A percentile compares a stretch with the other conserved stretches of the same genome.
Evolutionary conservation across 352 stramenopile species (phyloP).

Genomic region (Globisporangium orthogonon): DNA sequence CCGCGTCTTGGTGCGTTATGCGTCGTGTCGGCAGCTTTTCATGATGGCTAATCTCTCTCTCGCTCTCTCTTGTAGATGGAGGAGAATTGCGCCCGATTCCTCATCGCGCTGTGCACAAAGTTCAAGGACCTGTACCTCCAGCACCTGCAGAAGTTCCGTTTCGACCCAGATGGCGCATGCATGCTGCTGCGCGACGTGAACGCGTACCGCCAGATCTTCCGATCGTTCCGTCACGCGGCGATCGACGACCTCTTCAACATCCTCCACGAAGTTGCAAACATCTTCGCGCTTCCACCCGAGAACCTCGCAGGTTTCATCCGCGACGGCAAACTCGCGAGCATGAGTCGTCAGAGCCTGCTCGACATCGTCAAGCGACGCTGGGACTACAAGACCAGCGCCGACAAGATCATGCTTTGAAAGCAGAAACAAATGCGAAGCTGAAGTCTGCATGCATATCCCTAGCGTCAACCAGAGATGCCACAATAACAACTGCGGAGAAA

Average conservation of each 20-base stretch:
- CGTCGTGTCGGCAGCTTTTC: neutral
- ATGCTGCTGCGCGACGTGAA: conserved; percentile 78
- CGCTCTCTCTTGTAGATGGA: conserved; percentile 24
- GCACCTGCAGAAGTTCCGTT: conserved; percentile 70
- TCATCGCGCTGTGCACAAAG: conserved; percentile 34
- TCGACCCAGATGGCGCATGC: conserved; percentile 75
- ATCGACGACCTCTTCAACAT: conserved; percentile 72
- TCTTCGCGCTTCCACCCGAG: conserved; percentile 72
- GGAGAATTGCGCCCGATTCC: conserved; percentile 60
- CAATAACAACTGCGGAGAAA: no score
- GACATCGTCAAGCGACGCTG: conserved; percentile 72
- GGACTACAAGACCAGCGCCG: conserved; percentile 77
- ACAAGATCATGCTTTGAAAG: conserved; percentile 55
- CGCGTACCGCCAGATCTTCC: conserved; percentile 66
- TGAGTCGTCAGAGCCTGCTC: conserved; percentile 51
- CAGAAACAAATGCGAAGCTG: neutral
- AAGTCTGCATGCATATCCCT: no score
- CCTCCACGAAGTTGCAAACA: conserved; percentile 74
- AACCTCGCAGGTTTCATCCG: conserved; percentile 72
- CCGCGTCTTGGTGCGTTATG: conserved; percentile 40
- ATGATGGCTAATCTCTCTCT: neutral
- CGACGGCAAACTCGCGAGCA: conserved; percentile 58
- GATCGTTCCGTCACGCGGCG: conserved; percentile 25
- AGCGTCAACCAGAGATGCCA: no score
- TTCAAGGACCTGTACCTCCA: conserved; percentile 78